Evolutionary conservation across 495 filamentous ascomycete species (phyloP).

Genomic region (Chaetomium tenue): DNA sequence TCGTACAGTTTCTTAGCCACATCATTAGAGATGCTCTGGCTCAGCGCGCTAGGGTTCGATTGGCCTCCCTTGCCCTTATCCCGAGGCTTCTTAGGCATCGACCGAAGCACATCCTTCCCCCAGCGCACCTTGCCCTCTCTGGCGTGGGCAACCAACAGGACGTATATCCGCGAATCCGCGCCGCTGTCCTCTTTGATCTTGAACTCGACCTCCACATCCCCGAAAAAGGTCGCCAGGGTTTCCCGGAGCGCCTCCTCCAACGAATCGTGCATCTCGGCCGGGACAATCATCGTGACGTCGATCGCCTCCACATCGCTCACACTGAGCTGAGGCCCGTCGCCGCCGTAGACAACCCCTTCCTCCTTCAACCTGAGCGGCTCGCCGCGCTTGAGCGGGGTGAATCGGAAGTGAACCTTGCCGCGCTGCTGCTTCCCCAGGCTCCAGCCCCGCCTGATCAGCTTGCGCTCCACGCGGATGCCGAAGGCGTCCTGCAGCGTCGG

Average conservation of each 20-base stretch:
- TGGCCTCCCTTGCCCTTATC: slow-evolving; percentile 25
- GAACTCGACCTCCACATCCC: slow-evolving; percentile 51
- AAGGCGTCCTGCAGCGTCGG: slow-evolving; percentile 66
- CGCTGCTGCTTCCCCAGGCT: slow-evolving; percentile 53
- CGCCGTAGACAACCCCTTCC: slow-evolving; percentile 16
- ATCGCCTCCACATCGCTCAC: slow-evolving; percentile 50
- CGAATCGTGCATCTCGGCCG: slow-evolving; percentile 43
- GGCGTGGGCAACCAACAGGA: slow-evolving; percentile 71
- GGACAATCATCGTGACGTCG: slow-evolving; percentile 58
- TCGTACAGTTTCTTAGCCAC: slow-evolving; percentile 58
- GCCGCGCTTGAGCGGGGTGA: slow-evolving; percentile 52
- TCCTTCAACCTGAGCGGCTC: slow-evolving; percentile 46
- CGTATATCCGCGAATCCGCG: slow-evolving; percentile 61
- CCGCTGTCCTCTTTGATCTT: slow-evolving; percentile 56
- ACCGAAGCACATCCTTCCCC: slow-evolving; percentile 64
- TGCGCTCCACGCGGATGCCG: slow-evolving; percentile 55
- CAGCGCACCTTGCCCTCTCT: slow-evolving; percentile 52
- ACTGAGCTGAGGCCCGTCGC: slow-evolving; percentile 1
- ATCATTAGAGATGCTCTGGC: slow-evolving; percentile 42
- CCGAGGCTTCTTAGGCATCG: slow-evolving; percentile 42
- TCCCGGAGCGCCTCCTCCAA: slow-evolving; percentile 40
- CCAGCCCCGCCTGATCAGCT: slow-evolving; percentile 66
- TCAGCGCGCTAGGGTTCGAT: slow-evolving; percentile 28
- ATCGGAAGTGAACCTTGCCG: slow-evolving; percentile 58
- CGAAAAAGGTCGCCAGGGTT: slow-evolving; percentile 42